Evolutionary conservation across 768 basidiomycete species (phyloP).

Genomic region (Boletus rex-veris): DNA sequence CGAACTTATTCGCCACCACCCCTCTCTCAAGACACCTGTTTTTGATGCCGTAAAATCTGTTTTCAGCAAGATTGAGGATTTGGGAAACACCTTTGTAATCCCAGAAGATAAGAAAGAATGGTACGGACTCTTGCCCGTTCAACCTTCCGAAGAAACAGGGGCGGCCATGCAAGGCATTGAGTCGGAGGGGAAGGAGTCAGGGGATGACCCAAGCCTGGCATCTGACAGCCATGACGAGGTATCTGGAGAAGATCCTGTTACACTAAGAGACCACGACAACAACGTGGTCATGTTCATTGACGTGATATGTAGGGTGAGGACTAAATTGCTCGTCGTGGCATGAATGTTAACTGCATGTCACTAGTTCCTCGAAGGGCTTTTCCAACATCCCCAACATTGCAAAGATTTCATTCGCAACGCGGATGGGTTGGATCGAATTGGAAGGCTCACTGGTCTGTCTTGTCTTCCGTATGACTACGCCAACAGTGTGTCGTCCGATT

Average conservation of each 20-base stretch:
- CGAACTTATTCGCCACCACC: slow-evolving; percentile 95
- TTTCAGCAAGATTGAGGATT: slow-evolving; percentile 67
- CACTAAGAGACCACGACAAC: slow-evolving; percentile 65
- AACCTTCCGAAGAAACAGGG: slow-evolving; percentile 14
- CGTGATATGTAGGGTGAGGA: slow-evolving; percentile 67
- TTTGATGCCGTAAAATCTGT: slow-evolving; percentile 74
- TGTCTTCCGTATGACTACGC: slow-evolving; percentile 89
- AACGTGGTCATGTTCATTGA: slow-evolving; percentile 75
- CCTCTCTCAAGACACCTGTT: slow-evolving; percentile 73
- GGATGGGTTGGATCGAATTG: slow-evolving; percentile 70
- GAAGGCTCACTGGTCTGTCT: slow-evolving; percentile 75
- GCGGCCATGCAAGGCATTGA: slow-evolving; percentile 53
- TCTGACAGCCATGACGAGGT: slow-evolving; percentile 16
- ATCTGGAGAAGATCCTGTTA: slow-evolving; percentile 32
- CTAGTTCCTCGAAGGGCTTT: slow-evolving; percentile 90
- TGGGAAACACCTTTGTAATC: slow-evolving; percentile 58
- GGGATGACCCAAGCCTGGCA: slow-evolving; percentile 17
- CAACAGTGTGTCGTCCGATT: slow-evolving; percentile 79
- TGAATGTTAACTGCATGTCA: not conserved
- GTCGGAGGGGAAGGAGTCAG: slow-evolving; percentile 15
- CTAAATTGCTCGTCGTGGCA: not conserved
- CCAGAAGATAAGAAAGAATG: slow-evolving; percentile 60
- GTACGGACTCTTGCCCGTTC: slow-evolving; percentile 53
- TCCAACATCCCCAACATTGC: slow-evolving; percentile 88
- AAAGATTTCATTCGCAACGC: slow-evolving; percentile 79